A percentile compares a stretch with the other conserved stretches of the same genome.
Conservation (phyloP, 768 basidiomycete species). For the Russula foetens region DNA sequence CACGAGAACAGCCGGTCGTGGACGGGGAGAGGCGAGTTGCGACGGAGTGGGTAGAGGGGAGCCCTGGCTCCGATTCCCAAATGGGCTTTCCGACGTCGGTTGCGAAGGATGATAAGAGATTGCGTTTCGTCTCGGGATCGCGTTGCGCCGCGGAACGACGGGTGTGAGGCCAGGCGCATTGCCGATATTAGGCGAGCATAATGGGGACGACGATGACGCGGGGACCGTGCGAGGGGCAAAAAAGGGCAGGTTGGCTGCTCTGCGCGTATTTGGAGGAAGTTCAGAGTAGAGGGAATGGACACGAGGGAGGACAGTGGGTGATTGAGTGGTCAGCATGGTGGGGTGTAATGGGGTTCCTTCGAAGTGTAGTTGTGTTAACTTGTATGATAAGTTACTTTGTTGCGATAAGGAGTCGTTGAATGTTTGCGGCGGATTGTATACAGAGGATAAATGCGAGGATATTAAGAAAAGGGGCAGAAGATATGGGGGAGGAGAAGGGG, state of each 20-base stretch:
- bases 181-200: not conserved
- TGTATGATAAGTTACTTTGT: conserved; percentile 8
- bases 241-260: conserved; percentile 20
- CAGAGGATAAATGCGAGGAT: not conserved
- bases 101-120: conserved; percentile 13
- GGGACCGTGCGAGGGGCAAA: conserved; percentile 10
- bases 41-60: not conserved
- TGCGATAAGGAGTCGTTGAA: not conserved
- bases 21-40: conserved; percentile 1
- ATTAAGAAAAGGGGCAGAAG: not conserved
- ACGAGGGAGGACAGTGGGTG: conserved; percentile 7
- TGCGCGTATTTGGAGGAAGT: conserved; percentile 19
- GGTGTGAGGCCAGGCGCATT: not conserved
- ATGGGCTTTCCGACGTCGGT: not conserved
- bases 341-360: not conserved
- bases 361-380: not conserved
- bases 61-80: not conserved
- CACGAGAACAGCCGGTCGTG: conserved; percentile 8
- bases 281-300: conserved; percentile 20
- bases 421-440: not conserved
- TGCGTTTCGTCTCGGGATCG: conserved; percentile 11
- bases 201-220: not conserved
- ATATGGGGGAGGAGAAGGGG: not conserved
- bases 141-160: conserved; percentile 1
- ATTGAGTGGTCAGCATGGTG: conserved; percentile 19